A percentile compares a stretch with the other conserved stretches of the same genome.
Evolutionary conservation across 2,329 filamentous ascomycete genomes (phyloP).

Genomic region (Hymenoscyphus infarciens): DNA sequence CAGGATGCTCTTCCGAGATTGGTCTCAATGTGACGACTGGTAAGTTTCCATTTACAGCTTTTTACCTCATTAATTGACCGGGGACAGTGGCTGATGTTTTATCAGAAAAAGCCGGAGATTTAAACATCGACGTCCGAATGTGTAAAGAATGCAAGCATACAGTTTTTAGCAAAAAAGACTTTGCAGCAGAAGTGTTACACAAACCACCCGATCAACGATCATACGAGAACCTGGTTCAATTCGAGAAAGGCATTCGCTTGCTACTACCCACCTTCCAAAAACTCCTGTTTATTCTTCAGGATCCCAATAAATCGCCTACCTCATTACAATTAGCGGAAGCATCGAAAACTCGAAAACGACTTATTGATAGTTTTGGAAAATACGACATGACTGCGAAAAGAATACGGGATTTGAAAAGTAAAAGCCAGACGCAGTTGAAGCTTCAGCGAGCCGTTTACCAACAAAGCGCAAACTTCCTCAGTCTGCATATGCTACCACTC

Average conservation of each 20-base stretch:
- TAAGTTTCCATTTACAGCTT: conserved; percentile 40
- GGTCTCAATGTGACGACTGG: conserved; percentile 70
- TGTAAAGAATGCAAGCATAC: conserved; percentile 82
- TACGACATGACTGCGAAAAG: conserved; percentile 66
- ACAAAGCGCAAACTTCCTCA: conserved; percentile 66
- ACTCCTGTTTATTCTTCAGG: conserved; percentile 59
- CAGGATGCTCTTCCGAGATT: conserved; percentile 80
- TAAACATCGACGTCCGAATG: conserved; percentile 82
- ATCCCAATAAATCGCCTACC: conserved; percentile 51
- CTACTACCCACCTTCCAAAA: conserved; percentile 68
- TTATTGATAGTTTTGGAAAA: conserved; percentile 69
- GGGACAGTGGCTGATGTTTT: conserved; percentile 36
- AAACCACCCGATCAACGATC: conserved; percentile 60
- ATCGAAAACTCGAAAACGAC: conserved; percentile 64
- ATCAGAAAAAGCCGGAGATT: conserved; percentile 49
- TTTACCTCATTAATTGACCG: conserved; percentile 27
- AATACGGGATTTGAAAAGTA: conserved; percentile 62
- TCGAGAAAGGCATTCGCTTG: conserved; percentile 66
- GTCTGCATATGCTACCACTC: conserved; percentile 71
- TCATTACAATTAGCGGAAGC: conserved; percentile 60
- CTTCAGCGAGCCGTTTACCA: conserved; percentile 67
- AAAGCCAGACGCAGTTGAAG: conserved; percentile 58
- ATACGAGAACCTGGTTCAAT: conserved; percentile 66
- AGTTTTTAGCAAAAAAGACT: conserved; percentile 66
- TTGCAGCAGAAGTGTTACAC: conserved; percentile 53